These are phyloP conservation scores for Furculomyces boomerangus DNA, from an alignment of 371 early-diverging fungal species.

Conservation along the genomic window DNA sequence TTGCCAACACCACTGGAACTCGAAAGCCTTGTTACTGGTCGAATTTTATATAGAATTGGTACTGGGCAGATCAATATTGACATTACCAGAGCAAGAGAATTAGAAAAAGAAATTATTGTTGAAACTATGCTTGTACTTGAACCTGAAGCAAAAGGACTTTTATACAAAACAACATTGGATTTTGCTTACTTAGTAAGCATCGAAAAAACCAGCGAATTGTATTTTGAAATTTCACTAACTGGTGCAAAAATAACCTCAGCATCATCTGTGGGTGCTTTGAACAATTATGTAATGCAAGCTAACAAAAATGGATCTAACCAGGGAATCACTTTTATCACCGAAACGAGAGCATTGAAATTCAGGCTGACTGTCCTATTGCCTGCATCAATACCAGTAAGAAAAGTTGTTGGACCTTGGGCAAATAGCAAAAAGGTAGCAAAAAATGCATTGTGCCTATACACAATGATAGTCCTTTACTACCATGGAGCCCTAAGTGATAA, in stretches of 20 bases:
- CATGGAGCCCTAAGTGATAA: conserved; percentile 52
- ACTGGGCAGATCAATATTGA: not conserved
- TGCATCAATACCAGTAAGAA: conserved; percentile 38
- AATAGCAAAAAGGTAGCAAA: conserved; percentile 44
- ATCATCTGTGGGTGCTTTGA: not conserved
- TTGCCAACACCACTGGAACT: not conserved
- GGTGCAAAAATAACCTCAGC: not conserved
- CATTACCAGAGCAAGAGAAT: too few species aligned
- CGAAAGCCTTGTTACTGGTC: too few species aligned
- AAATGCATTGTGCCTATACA: conserved; percentile 47
- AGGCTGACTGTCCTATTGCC: conserved; percentile 39
- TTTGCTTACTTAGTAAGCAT: not conserved
- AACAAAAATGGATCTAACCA: too few species aligned
- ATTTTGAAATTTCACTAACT: not conserved
- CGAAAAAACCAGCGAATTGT: not conserved
- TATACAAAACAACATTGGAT: not conserved
- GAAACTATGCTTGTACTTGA: not conserved
- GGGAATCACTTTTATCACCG: too few species aligned
- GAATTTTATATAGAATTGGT: too few species aligned
- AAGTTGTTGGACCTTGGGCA: conserved; percentile 31
- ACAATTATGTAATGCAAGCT: not conserved
- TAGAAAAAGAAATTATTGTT: too few species aligned
- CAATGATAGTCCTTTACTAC: conserved; percentile 40
- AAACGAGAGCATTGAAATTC: conserved; percentile 16
- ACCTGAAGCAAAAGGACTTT: not conserved